These are phyloP conservation scores for Melampsora larici-populina DNA, from an alignment of 1,284 basidiomycete genomes.

Conservation along the genomic window DNA sequence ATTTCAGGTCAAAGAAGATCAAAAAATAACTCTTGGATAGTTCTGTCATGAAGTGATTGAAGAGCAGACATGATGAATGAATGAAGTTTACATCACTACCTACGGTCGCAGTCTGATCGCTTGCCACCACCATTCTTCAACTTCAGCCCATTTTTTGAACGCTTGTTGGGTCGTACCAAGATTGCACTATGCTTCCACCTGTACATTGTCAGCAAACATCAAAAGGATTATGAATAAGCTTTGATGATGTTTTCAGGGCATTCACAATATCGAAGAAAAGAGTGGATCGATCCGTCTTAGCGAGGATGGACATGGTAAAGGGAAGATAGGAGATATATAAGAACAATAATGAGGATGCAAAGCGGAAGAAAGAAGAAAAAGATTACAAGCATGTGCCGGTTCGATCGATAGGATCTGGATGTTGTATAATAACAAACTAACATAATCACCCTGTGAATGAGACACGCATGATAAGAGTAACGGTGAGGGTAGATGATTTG, in stretches of 20 bases:
- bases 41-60: neutral
- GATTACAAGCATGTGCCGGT: slow-evolving; percentile 54
- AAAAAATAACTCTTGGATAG: no score
- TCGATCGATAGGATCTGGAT: slow-evolving; percentile 46
- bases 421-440: slow-evolving; percentile 41
- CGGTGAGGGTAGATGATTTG: slow-evolving; percentile 53
- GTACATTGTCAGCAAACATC: slow-evolving; percentile 6
- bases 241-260: neutral
- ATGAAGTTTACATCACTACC: slow-evolving; percentile 6
- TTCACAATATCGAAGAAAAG: neutral
- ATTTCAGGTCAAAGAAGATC: no score
- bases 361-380: neutral
- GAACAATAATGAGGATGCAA: neutral
- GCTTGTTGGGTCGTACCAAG: slow-evolving; percentile 60
- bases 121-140: slow-evolving; percentile 58
- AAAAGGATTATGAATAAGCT: neutral
- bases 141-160: slow-evolving; percentile 54
- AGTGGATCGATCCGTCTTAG: neutral
- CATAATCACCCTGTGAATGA: slow-evolving; percentile 52
- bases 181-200: slow-evolving; percentile 59
- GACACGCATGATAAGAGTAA: slow-evolving; percentile 55
- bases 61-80: neutral
- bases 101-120: slow-evolving; percentile 56
- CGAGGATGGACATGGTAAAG: neutral
- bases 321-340: neutral